A percentile compares a stretch with the other conserved stretches of the same genome.
Conservation (phyloP, 1,139 yeast genomes). For the Yamadazyma blattariae region DNA sequence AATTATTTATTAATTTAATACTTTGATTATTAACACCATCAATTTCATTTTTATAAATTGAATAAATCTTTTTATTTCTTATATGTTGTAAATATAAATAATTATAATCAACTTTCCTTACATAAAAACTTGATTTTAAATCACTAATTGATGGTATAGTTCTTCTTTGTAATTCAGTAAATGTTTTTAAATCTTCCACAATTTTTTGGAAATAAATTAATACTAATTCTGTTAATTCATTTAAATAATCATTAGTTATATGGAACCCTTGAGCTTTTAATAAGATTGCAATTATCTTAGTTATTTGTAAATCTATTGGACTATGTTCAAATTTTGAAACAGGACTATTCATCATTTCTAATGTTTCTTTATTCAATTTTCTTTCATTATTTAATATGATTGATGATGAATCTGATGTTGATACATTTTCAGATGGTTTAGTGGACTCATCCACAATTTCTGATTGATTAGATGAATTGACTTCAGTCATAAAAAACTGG, state of each 20-base stretch:
- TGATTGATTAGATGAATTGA: too few relatives aligned
- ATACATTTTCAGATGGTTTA: neutral
- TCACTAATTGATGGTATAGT: constrained; percentile 58
- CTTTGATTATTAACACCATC: constrained; percentile 7
- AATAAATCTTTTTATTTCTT: constrained; percentile 23
- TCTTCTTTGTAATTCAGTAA: constrained; percentile 70
- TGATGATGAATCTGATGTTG: too few relatives aligned
- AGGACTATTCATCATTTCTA: constrained; percentile 2
- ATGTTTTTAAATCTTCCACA: constrained; percentile 44
- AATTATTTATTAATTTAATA: constrained; percentile 1
- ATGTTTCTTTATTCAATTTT: constrained; percentile 1
- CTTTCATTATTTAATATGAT: too few relatives aligned
- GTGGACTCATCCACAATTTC: neutral
- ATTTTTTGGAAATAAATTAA: constrained; percentile 50
- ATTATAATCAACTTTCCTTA: constrained; percentile 41
- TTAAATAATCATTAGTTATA: constrained; percentile 43
- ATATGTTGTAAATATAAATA: constrained; percentile 38
- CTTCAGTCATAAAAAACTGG: too few relatives aligned
- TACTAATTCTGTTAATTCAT: constrained; percentile 46
- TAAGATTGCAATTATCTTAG: constrained; percentile 30
- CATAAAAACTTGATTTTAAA: constrained; percentile 45
- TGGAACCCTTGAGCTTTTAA: constrained; percentile 35
- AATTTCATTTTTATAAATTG: constrained; percentile 7
- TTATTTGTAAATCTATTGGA: constrained; percentile 36
- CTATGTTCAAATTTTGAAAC: constrained; percentile 7